Evolutionary conservation across 495 filamentous ascomycete species (phyloP).

Genomic region (Neurospora pannonica): DNA sequence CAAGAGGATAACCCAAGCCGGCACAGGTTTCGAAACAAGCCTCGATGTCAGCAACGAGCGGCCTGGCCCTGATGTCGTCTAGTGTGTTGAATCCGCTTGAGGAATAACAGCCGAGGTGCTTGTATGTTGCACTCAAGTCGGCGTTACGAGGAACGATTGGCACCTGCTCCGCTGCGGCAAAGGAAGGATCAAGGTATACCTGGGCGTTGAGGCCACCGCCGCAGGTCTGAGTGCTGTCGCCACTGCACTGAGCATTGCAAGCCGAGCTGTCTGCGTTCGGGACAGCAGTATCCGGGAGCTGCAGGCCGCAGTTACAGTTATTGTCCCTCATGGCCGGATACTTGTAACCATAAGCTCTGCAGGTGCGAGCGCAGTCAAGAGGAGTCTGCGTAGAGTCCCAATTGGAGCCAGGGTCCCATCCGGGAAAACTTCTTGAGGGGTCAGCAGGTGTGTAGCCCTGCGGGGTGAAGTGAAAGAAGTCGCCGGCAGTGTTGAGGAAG

Average conservation of each 20-base stretch:
- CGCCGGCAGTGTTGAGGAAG: not conserved
- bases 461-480: constrained; percentile 8
- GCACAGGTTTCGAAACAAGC: constrained; percentile 3
- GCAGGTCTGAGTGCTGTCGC: constrained; percentile 8
- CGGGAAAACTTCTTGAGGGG: constrained; percentile 9
- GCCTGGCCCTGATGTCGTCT: not conserved
- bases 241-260: constrained; percentile 9
- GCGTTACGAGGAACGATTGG: not conserved
- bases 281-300: constrained; percentile 3
- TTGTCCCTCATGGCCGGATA: constrained; percentile 13
- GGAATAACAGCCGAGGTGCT: constrained; percentile 7
- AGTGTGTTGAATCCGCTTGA: not conserved
- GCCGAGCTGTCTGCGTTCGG: not conserved
- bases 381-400: constrained; percentile 17
- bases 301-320: constrained; percentile 15
- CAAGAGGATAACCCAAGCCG: constrained; percentile 8
- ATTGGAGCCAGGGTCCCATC: constrained; percentile 9
- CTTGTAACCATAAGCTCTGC: constrained; percentile 20
- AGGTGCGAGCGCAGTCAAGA: constrained; percentile 14
- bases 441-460: constrained; percentile 3
- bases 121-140: not conserved
- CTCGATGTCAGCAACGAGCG: not conserved
- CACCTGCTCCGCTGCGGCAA: constrained; percentile 1
- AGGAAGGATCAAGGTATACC: constrained; percentile 12
- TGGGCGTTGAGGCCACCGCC: constrained; percentile 6